Conservation (phyloP, 2,329 filamentous ascomycete genomes). For the Didymellaceae sp. region DNA sequence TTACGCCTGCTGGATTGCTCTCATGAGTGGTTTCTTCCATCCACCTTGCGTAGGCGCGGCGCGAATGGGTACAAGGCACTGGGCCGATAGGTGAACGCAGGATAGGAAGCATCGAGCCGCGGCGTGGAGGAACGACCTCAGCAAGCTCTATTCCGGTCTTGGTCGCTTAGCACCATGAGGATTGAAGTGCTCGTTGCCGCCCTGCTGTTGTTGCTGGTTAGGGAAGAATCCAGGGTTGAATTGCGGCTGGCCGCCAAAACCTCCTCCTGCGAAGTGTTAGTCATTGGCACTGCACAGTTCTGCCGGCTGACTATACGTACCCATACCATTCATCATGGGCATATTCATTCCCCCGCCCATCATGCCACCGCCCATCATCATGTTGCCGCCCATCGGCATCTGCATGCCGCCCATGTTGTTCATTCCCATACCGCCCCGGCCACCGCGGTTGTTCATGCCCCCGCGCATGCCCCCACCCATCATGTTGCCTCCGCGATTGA, state of each 20-base stretch:
- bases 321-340: slow-evolving; percentile 48
- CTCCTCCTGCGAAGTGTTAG: slow-evolving; percentile 38
- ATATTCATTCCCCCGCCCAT: slow-evolving; percentile 44
- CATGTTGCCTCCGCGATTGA: slow-evolving; percentile 53
- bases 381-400: slow-evolving; percentile 48
- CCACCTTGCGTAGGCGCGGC: neutral
- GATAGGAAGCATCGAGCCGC: neutral
- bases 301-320: slow-evolving; percentile 28
- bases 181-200: slow-evolving; percentile 70
- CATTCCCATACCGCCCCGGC: slow-evolving; percentile 48
- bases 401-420: slow-evolving; percentile 46
- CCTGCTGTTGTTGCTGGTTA: slow-evolving; percentile 52
- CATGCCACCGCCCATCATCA: slow-evolving; percentile 58
- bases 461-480: slow-evolving; percentile 52
- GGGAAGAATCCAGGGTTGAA: slow-evolving; percentile 78
- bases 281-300: neutral
- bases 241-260: slow-evolving; percentile 69
- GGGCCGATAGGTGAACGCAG: neutral
- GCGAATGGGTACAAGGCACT: neutral
- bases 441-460: slow-evolving; percentile 51
- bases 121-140: neutral
- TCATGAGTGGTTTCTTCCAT: too few relatives aligned
- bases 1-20: too few relatives aligned
- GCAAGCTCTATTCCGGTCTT: slow-evolving; percentile 65
- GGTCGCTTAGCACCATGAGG: slow-evolving; percentile 82